Percentiles rank a stretch among this genome's conserved stretches.
phyloP scores from a whole-genome alignment of 2,329 filamentous ascomycete genomes.

The Esteya vermicola region DNA sequence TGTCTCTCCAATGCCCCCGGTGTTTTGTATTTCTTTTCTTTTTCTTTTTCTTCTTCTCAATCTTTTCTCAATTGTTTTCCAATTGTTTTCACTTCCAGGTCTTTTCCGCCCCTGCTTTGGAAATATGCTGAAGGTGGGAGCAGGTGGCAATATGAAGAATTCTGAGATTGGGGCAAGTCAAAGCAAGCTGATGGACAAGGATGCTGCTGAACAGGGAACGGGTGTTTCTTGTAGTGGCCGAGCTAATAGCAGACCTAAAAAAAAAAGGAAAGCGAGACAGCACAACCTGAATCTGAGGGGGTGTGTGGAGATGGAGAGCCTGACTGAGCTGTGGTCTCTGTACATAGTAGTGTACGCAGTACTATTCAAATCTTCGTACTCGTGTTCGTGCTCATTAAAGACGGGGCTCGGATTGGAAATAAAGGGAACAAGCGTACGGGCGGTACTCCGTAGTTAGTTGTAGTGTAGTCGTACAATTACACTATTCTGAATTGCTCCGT shows the following conservation, averaged over 20 bases:
- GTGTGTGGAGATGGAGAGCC: background rate
- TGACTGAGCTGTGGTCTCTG: background rate
- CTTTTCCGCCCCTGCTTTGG: no score
- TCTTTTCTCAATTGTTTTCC: background rate
- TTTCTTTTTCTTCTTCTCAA: background rate
- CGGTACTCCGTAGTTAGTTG: no score
- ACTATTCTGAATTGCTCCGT: no score
- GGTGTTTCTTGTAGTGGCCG: background rate
- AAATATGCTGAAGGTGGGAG: background rate
- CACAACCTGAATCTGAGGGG: background rate
- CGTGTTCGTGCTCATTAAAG: no score
- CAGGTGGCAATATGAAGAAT: constrained; percentile 1
- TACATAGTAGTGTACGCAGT: no score
- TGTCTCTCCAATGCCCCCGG: no score
- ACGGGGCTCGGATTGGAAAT: no score
- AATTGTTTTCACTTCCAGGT: no score
- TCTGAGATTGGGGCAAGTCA: background rate
- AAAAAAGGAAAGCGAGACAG: background rate
- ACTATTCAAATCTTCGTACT: no score
- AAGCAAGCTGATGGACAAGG: background rate
- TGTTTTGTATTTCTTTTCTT: background rate
- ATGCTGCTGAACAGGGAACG: constrained; percentile 1
- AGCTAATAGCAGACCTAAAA: background rate
- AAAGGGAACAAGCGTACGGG: no score
- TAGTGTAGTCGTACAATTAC: no score